A percentile compares a stretch with the other conserved stretches of the same genome.
Conservation (phyloP, 352 stramenopile species). For the Peronosclerospora sorghi region DNA sequence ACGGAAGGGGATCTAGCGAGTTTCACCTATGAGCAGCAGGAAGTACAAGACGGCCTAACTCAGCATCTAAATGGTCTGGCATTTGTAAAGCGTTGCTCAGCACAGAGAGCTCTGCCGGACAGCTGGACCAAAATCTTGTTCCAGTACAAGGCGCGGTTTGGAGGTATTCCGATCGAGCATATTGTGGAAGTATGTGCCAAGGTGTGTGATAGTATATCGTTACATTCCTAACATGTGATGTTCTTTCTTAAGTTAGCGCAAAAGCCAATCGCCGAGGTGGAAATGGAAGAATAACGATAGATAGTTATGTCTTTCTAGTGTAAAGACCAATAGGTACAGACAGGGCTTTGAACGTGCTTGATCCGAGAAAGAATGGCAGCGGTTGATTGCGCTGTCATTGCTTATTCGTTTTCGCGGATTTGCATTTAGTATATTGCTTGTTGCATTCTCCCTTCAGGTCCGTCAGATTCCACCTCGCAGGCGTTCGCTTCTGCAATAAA, state of each 20-base stretch:
- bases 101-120: conserved; percentile 69
- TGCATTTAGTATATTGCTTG: conserved; percentile 7
- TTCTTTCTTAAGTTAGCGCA: conserved; percentile 17
- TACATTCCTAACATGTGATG: conserved; percentile 1
- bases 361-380: conserved; percentile 56
- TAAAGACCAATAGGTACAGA: conserved; percentile 22
- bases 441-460: conserved; percentile 19
- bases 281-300: conserved; percentile 25
- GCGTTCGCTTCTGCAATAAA: too few relatives aligned
- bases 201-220: background rate
- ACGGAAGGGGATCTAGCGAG: conserved; percentile 68
- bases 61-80: conserved; percentile 40
- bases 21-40: conserved; percentile 61
- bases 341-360: conserved; percentile 37
- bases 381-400: conserved; percentile 21
- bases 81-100: conserved; percentile 69
- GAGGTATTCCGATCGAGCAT: conserved; percentile 46
- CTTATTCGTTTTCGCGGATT: conserved; percentile 14
- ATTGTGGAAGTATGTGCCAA: conserved; percentile 47
- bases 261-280: conserved; percentile 12
- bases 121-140: conserved; percentile 87
- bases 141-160: conserved; percentile 55
- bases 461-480: too few relatives aligned
- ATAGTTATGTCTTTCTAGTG: background rate
- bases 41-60: conserved; percentile 33